Percentiles rank a stretch among this genome's conserved stretches.
These are phyloP conservation scores for Didymella sp. DNA, from an alignment of 2,329 filamentous ascomycete genomes.

Conservation along the genomic window DNA sequence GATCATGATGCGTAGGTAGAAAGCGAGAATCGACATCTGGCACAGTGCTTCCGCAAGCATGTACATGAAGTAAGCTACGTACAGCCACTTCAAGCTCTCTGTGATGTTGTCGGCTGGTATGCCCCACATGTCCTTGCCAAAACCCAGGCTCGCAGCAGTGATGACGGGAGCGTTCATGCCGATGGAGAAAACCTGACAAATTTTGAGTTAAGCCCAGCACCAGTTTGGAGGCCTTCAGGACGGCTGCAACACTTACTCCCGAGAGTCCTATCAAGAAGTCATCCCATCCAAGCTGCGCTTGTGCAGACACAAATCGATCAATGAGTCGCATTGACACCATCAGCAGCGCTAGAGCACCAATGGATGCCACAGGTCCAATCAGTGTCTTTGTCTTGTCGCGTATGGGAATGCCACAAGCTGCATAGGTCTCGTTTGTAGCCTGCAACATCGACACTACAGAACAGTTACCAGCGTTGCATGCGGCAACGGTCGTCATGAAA, in stretches of 20 bases:
- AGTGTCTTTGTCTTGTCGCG: conserved; percentile 29
- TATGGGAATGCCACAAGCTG: conserved; percentile 37
- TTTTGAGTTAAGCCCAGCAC: neutral
- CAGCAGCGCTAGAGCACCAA: conserved; percentile 33
- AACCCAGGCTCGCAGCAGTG: conserved; percentile 35
- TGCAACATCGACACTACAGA: conserved; percentile 36
- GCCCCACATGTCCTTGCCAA: conserved; percentile 43
- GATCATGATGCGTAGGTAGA: conserved; percentile 43
- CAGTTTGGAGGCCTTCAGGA: neutral
- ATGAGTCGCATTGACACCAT: conserved; percentile 39
- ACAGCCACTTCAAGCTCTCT: conserved; percentile 37
- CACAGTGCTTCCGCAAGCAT: conserved; percentile 35
- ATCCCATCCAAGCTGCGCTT: conserved; percentile 39
- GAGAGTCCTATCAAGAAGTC: conserved; percentile 41
- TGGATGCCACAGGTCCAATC: conserved; percentile 30
- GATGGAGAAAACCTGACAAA: conserved; percentile 30
- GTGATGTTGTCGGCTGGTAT: conserved; percentile 39
- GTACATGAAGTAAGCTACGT: conserved; percentile 43
- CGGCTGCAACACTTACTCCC: conserved; percentile 27
- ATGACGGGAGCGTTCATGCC: conserved; percentile 37
- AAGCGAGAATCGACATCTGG: conserved; percentile 43
- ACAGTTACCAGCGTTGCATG: conserved; percentile 40
- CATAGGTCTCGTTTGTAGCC: conserved; percentile 35
- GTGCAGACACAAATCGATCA: conserved; percentile 33
- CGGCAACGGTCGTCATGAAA: conserved; percentile 31